A percentile compares a stretch with the other conserved stretches of the same genome.
phyloP scores from a whole-genome alignment of 805 yeast species.

The Wickerhamiella occidentalis region DNA sequence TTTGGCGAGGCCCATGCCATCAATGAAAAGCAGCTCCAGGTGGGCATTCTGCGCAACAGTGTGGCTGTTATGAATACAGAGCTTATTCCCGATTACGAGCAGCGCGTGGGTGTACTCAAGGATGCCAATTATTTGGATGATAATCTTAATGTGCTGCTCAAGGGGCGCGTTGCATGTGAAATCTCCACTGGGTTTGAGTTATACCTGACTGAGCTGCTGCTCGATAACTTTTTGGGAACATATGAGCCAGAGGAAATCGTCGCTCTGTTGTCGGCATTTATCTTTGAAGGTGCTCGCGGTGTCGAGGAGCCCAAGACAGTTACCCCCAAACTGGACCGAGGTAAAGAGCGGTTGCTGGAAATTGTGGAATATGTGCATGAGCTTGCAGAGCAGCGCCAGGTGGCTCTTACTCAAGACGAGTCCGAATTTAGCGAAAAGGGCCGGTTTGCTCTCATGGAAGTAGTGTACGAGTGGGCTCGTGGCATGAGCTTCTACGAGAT shows the following conservation, averaged over 20 bases:
- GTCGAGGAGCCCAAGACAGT: conserved; percentile 53
- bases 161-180: conserved; percentile 34
- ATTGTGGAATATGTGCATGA: conserved; percentile 52
- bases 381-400: conserved; percentile 55
- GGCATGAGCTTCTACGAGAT: conserved; percentile 87
- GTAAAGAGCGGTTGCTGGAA: conserved; percentile 48
- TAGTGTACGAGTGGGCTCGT: conserved; percentile 96
- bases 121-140: conserved; percentile 72
- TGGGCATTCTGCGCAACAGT: conserved; percentile 27
- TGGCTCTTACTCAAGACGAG: conserved; percentile 71
- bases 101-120: conserved; percentile 65
- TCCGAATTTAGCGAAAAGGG: conserved; percentile 70
- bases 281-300: conserved; percentile 72
- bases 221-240: conserved; percentile 85
- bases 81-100: conserved; percentile 85
- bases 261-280: conserved; percentile 85
- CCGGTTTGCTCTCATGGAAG: conserved; percentile 83
- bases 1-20: conserved; percentile 10
- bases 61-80: conserved; percentile 83
- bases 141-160: conserved; percentile 52
- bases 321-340: conserved; percentile 69
- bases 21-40: conserved; percentile 5
- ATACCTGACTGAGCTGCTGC: conserved; percentile 79
- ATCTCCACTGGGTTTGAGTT: conserved; percentile 70
- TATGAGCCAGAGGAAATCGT: conserved; percentile 94